Conservation (phyloP, 345 rosid species). For the Brassica cretica region DNA sequence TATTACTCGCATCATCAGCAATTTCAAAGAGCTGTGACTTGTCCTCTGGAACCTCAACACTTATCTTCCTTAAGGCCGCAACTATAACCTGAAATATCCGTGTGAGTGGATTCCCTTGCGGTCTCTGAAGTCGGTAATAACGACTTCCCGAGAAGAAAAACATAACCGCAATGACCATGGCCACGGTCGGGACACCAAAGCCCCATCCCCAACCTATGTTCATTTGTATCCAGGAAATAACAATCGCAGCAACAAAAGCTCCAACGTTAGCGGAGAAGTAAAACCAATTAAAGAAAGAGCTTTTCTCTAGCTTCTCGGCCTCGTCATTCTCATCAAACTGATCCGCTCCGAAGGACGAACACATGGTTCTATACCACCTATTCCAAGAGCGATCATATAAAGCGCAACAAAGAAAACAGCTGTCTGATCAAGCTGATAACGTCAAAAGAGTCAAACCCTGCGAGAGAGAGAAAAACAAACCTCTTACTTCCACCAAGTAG, state of each 20-base stretch:
- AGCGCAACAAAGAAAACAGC: slow-evolving; percentile 70
- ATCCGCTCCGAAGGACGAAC: slow-evolving; percentile 95
- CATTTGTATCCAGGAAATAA: slow-evolving; percentile 94
- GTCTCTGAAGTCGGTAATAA: slow-evolving; percentile 69
- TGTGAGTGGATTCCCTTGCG: slow-evolving; percentile 92
- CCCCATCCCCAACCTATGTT: slow-evolving; percentile 99
- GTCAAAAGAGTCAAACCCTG: slow-evolving; percentile 95
- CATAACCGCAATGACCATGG: slow-evolving; percentile 75
- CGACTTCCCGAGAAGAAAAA: slow-evolving; percentile 79
- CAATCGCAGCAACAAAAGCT: slow-evolving; percentile 81
- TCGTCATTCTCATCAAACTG: slow-evolving; percentile 91
- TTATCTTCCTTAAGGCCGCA: slow-evolving; percentile 68
- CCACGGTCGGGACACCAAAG: slow-evolving; percentile 84
- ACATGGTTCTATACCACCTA: slow-evolving; percentile 97
- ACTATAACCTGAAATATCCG: slow-evolving; percentile 80
- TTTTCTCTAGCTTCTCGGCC: slow-evolving; percentile 68
- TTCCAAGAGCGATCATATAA: slow-evolving; percentile 87
- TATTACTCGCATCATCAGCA: slow-evolving; percentile 57
- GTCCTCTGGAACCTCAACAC: slow-evolving; percentile 66
- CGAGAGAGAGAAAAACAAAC: slow-evolving; percentile 10
- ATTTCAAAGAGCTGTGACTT: slow-evolving; percentile 74
- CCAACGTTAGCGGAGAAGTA: slow-evolving; percentile 88
- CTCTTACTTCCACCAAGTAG: background rate
- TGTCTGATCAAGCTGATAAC: slow-evolving; percentile 57
- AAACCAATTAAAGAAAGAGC: slow-evolving; percentile 95